Conservation (phyloP, 768 basidiomycete species). For the Trametes sanguinea region DNA sequence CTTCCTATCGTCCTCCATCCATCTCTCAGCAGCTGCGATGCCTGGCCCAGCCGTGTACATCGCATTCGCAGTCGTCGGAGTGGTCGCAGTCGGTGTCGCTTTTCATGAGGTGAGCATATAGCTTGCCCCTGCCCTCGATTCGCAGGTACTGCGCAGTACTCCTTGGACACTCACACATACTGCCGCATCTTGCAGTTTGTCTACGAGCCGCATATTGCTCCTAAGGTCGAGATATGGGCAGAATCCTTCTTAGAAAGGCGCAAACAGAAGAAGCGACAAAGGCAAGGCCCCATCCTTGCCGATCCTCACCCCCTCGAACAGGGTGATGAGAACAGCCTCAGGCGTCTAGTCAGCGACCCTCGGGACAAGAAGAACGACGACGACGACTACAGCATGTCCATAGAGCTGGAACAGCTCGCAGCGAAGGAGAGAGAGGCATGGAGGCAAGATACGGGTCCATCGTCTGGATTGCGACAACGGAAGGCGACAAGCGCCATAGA, state of each 20-base stretch:
- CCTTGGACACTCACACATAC: background rate
- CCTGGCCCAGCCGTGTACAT: slow-evolving; percentile 49
- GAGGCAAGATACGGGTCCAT: slow-evolving; percentile 45
- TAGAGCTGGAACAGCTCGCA: slow-evolving; percentile 57
- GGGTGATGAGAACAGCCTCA: slow-evolving; percentile 19
- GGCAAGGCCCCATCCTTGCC: slow-evolving; percentile 29
- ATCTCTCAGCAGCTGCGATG: slow-evolving; percentile 30
- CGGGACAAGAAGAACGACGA: slow-evolving; percentile 17
- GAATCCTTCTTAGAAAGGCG: slow-evolving; percentile 37
- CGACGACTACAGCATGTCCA: slow-evolving; percentile 25
- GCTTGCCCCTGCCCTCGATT: background rate
- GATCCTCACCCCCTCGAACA: slow-evolving; percentile 18
- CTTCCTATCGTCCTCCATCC: slow-evolving; percentile 19
- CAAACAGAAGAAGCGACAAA: slow-evolving; percentile 31
- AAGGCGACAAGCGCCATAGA: slow-evolving; percentile 41
- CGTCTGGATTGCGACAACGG: slow-evolving; percentile 26
- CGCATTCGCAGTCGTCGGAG: slow-evolving; percentile 46
- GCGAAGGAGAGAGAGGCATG: slow-evolving; percentile 55
- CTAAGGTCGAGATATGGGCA: slow-evolving; percentile 51
- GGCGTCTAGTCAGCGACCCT: slow-evolving; percentile 1
- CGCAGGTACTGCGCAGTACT: background rate
- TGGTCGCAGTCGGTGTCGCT: slow-evolving; percentile 51
- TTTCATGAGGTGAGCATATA: slow-evolving; percentile 56
- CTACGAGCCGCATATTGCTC: slow-evolving; percentile 71
- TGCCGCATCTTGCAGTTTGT: slow-evolving; percentile 48